phyloP scores from a whole-genome alignment of 495 filamentous ascomycete genomes.

The Penicillium arizonense region DNA sequence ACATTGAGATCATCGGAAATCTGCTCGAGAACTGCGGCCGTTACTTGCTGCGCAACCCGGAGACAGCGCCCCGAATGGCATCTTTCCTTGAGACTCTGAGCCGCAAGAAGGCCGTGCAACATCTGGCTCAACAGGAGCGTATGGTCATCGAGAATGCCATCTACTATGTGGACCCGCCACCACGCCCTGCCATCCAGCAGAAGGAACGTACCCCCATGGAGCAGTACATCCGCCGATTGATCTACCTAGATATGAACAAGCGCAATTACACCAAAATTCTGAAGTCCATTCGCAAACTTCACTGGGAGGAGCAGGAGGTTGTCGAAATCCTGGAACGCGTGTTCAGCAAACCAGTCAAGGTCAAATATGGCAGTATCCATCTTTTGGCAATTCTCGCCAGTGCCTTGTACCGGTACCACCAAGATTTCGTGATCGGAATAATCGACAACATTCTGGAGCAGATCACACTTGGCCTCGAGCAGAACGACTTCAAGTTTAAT shows the following conservation, averaged over 20 bases:
- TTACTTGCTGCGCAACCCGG: constrained; percentile 89
- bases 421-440: constrained; percentile 81
- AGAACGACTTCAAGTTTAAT: constrained; percentile 97
- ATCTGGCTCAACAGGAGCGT: constrained; percentile 91
- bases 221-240: constrained; percentile 83
- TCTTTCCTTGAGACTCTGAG: constrained; percentile 93
- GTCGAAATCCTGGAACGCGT: constrained; percentile 83
- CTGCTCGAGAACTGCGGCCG: constrained; percentile 97
- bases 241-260: constrained; percentile 92
- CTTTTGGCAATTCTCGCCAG: constrained; percentile 89
- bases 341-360: constrained; percentile 92
- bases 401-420: constrained; percentile 85
- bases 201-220: constrained; percentile 94
- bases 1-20: constrained; percentile 97
- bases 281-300: constrained; percentile 89
- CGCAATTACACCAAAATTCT: constrained; percentile 89
- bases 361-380: constrained; percentile 97
- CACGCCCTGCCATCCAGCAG: constrained; percentile 89
- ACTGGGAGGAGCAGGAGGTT: constrained; percentile 94
- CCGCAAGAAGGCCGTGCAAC: constrained; percentile 93
- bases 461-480: constrained; percentile 83
- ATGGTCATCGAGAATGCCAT: constrained; percentile 99
- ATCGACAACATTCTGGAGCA: constrained; percentile 90
- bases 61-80: constrained; percentile 87
- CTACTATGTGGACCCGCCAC: constrained; percentile 95